Evolutionary conservation across 2,329 filamentous ascomycete genomes (phyloP), one percentile per base, ranked within the genome.

Genomic region (Pezicula rhizophila): DNA sequence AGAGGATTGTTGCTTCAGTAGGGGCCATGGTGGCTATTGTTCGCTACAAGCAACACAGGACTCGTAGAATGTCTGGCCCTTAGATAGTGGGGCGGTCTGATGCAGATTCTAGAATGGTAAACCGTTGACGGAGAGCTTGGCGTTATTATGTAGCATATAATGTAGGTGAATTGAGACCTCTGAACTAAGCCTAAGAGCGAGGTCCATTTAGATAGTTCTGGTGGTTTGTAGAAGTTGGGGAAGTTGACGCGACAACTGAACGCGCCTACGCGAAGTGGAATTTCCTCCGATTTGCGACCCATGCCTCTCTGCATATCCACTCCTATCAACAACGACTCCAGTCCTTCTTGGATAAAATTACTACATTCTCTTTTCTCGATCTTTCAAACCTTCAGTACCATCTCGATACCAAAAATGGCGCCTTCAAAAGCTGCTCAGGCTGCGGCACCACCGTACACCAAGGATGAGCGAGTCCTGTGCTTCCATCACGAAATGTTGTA

Each of bases 401-500:
- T 35, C 8, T 12, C 18, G n/a, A 45, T 15, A 38, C 38, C 35
- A 34, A 46, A 46, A 8, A 65, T 65, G 64, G 64, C 63, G 20
- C 64, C 62, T 8, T 60, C 61, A 40, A 65, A 63, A 44, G 41
- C 61, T 37, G 51, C 52, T 17, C 47, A 52, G 14, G 53, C 58
- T 2, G 50, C 46, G 14, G 53, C 28, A 8, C 34, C 62, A 12
- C 60, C 62, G 2, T 66, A 57, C 50, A 49, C 50, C 7, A 90
- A 91, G 76, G 90, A 97, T 65, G 93, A 99, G 74, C 89, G 87
- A 65, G 90, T 95, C 34, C 82, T 97, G 28, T 99, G 93, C 73
- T 97, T 97, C 66, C 93, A 99, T 67, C 89, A 92, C 71, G 91
- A 97, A 64, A 84, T 97, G 70, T 82, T 99, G 45, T 99, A 99